Base-by-base conservation (phyloP, 495 filamentous ascomycete species). In the Penicillium paradoxum region DNA sequence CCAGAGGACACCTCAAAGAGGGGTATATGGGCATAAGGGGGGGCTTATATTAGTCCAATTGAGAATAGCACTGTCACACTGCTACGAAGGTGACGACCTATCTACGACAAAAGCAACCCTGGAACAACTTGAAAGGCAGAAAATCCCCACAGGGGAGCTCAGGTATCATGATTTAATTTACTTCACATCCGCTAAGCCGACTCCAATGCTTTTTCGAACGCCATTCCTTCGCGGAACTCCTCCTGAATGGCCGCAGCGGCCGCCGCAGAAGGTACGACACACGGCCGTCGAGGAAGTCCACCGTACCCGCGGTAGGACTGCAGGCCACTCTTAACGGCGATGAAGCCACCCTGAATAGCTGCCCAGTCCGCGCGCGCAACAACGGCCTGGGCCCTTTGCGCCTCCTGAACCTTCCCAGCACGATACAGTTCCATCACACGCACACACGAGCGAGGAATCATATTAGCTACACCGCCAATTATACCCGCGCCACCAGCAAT, bases 301-400 rank as follows among this genome's bases (percentile, higher is more conserved):
- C 90, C 91, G 65, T 96, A 96, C 43, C 86, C 88, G 57, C 81
- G 82, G 63, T 83, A 85, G 25, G 78, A 74, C 66, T 90, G 76
- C 60, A 97, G 66, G 1, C 81, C 88, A 50, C 79, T 81, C 80
- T 97, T 97, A 57, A 89, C 88, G 24, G 87, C 89, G 14, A 95
- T 82, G 50, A 96, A 88, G 19, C 90, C 91, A 36, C 87, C 85
- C 57, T 91, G 82, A 59, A 95, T 95, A 17, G 86, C 86, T 15
- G 79, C 83, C 91, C 91, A 96, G 73, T 97, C 91, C 17, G 88
- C 89, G 33, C 83, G 74, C 10, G 89, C 87, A 30, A 96, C 81
- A 37, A 92, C 71, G 11, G 85, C 86, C 71, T 96, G 91, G 69
- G 91, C 61, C 58, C 80, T 80, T 67, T 84, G 79, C 0, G 91